Evolutionary conservation across 73 alveolate genomes (phyloP), one percentile per base, ranked within the genome.

Genomic region (Paramecium pentaurelia): DNA sequence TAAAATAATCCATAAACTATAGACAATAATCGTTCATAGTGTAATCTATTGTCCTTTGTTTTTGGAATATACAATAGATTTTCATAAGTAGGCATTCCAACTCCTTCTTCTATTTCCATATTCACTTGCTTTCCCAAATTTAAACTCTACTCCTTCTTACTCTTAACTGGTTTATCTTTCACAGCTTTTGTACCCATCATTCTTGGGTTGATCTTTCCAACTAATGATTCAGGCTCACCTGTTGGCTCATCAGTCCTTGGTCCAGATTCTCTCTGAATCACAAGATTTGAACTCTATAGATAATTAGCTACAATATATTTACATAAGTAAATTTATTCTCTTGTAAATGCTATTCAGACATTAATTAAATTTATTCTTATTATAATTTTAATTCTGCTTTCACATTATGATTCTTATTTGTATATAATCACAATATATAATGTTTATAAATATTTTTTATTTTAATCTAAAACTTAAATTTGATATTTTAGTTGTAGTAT

Each of bases 151-250:
- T 93, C 93, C 36, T 93, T 89, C 93, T 51, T 89, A 91, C 96
- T 32, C 92, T 86, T 92, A 88, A 47, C 97, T 96, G 97, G 96
- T 86, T 96, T 95, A 60, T 95, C 98, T 85, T 98, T 95, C 70
- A 91, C 92, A 12, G 98, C 99, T 44, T 94, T 92, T 77, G 95
- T 99, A 10, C 99, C 99, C 95, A 98, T 97, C 86, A 77, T 77
- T 86, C 90, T 95, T 77, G 97, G 93, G 54, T 93, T 93, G 75
- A 95, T 94, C 12, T 98, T 98, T 64, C 92, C 95, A 45, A 42
- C 94, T n/a, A 98, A 90, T 49, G 99, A 89, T 75, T 97, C 98
- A 10, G 98, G 99, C 90, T 98, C 99, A 12, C 99, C 99, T 34
- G 99, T 92, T 34, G 99, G 98, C 92, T 94, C 98, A 68, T 95